phyloP scores from a whole-genome alignment of 305 asterid species.

The Lippia alba region DNA sequence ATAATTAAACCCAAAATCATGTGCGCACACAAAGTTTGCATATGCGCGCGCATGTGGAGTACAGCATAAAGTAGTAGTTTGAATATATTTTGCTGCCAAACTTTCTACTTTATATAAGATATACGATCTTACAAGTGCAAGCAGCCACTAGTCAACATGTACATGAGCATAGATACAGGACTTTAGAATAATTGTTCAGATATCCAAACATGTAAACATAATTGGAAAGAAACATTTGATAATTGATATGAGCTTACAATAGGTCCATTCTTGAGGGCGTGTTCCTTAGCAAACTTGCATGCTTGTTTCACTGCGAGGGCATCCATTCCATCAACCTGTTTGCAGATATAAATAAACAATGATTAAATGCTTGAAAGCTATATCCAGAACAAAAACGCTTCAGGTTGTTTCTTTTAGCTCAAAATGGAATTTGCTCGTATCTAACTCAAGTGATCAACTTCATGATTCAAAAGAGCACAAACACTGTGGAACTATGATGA shows the following conservation, averaged over 20 bases:
- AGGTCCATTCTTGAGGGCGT: constrained; percentile 83
- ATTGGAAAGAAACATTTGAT: neutral
- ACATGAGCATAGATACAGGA: constrained; percentile 9
- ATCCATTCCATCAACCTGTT: constrained; percentile 92
- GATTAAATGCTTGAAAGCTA: too few species aligned
- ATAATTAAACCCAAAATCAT: neutral
- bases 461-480: constrained; percentile 6
- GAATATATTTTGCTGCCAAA: neutral
- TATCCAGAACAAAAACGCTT: neutral
- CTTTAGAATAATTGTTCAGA: neutral
- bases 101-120: neutral
- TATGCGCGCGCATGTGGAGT: neutral
- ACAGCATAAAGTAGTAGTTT: neutral
- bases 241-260: constrained; percentile 54
- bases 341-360: neutral
- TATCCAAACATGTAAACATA: neutral
- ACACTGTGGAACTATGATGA: constrained; percentile 8
- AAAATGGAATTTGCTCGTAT: constrained; percentile 7
- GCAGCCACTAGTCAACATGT: constrained; percentile 15
- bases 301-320: constrained; percentile 86
- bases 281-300: constrained; percentile 82
- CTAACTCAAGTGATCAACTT: constrained; percentile 8
- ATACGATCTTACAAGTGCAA: neutral
- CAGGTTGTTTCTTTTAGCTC: neutral
- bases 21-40: neutral